Evolutionary conservation across 345 rosid genomes (phyloP).

Genomic region (Camelina neglecta): DNA sequence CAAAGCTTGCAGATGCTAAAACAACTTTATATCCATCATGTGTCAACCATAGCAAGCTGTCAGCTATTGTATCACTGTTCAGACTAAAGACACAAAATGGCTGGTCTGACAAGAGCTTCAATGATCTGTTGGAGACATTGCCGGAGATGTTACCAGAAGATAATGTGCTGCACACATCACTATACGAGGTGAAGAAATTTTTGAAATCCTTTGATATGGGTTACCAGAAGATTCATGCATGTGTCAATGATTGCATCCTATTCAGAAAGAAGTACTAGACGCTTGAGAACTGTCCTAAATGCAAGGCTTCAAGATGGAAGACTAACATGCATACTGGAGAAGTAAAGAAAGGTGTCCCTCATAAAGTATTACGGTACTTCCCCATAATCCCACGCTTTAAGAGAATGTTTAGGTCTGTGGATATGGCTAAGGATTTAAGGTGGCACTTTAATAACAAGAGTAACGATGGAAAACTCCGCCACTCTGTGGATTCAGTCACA

Average conservation of each 20-base stretch:
- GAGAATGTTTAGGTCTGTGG: no score
- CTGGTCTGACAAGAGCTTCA: background rate
- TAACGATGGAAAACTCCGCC: background rate
- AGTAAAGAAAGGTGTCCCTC: no score
- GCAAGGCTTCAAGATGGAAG: no score
- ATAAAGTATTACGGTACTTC: no score
- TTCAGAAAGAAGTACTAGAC: no score
- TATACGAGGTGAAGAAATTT: background rate
- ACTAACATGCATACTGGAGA: no score
- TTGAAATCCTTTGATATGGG: background rate
- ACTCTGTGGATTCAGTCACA: background rate
- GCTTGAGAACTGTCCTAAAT: no score
- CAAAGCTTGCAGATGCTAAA: background rate
- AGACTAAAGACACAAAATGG: background rate
- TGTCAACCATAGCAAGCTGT: background rate
- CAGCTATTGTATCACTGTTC: background rate
- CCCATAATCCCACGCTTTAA: no score
- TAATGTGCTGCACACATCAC: background rate
- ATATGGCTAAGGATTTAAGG: no score
- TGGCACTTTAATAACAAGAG: background rate
- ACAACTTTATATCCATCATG: background rate
- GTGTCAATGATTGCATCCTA: background rate
- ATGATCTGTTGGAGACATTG: no score
- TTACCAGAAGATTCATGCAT: background rate
- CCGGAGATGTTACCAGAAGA: background rate